Base-by-base conservation (phyloP, 2,329 filamentous ascomycete genomes). In the Chrysoporthe cubensis region DNA sequence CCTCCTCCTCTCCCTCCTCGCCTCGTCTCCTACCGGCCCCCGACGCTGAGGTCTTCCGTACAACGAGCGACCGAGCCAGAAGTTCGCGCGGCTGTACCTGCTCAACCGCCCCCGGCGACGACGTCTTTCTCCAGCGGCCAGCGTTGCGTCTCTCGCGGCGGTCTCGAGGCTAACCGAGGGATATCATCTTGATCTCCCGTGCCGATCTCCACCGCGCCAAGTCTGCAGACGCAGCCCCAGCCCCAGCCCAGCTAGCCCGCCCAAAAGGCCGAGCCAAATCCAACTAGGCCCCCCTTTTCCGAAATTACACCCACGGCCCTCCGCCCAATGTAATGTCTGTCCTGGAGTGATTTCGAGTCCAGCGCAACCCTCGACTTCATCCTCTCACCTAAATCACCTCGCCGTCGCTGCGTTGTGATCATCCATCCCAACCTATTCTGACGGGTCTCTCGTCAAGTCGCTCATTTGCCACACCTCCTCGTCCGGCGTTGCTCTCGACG, bases 401-500 rank as follows among this genome's bases (percentile, higher is more conserved):
- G 68, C 46, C 59, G 57, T 21, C 68, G 64, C 72, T 69, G 70
- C 66, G 71, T 70, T 62, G 65, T 67, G 67, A 64, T 62, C 48
- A 42, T 57, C 63, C 63, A 26, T 14, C 63, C 44, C 62, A 61
- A 61, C 67, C 65, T 70, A 68, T 71, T 75, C 76, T 73, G 80
- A 81, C 81, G 80, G 81, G 66, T 73, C 78, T 79, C 76, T 80
- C 80, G 81, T 82, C 81, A 76, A 80, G 79, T 80, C 82, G 75
- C 81, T 83, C 81, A 70, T 82, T 82, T 82, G 71, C 65, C 65
- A 69, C 66, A 70, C 34, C 37, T 21, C 37, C 57, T 26, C 37
- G 44, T 26, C 63, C 44, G 63, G 66, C 65, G 44, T 54, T 56
- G 60, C 32, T 26, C 26, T 40, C 37, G n/a, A 43, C 42, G 37